Percentiles rank a stretch among this genome's conserved stretches.
Conservation (phyloP, 768 basidiomycete species). For the Trametes cinnabarina region DNA sequence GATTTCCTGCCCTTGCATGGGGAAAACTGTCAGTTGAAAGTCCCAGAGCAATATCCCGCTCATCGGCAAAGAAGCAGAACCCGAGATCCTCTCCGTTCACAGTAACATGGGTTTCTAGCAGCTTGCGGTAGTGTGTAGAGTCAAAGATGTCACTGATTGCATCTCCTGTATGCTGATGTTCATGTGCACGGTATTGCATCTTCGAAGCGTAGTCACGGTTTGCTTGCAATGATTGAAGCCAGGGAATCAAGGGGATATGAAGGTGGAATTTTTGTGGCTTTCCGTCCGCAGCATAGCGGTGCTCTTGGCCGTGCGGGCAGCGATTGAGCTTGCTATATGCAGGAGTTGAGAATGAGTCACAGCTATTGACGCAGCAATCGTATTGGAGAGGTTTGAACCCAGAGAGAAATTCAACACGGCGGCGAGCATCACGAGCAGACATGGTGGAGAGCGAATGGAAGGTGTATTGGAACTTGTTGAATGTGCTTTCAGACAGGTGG, state of each 20-base stretch:
- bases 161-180: constrained; percentile 10
- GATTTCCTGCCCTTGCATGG: constrained; percentile 31
- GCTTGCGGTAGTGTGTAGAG: constrained; percentile 29
- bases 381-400: constrained; percentile 11
- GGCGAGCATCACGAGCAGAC: neutral
- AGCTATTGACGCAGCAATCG: constrained; percentile 26
- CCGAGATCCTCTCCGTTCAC: constrained; percentile 26
- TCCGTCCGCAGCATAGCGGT: constrained; percentile 10
- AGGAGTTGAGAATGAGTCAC: constrained; percentile 19
- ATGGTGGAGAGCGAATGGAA: neutral
- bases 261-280: constrained; percentile 13
- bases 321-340: neutral
- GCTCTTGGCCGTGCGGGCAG: constrained; percentile 20
- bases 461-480: neutral
- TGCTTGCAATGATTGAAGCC: constrained; percentile 10
- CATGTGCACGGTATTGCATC: constrained; percentile 16
- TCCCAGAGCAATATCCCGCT: constrained; percentile 42
- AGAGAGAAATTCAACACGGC: constrained; percentile 13
- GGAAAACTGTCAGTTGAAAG: constrained; percentile 42
- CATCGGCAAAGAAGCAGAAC: constrained; percentile 37
- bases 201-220: neutral
- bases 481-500: neutral
- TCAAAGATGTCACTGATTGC: constrained; percentile 38
- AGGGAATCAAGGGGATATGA: constrained; percentile 24
- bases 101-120: constrained; percentile 25